Base-by-base conservation (phyloP, 345 rosid species). In the Cardiospermum halicacabum region DNA sequence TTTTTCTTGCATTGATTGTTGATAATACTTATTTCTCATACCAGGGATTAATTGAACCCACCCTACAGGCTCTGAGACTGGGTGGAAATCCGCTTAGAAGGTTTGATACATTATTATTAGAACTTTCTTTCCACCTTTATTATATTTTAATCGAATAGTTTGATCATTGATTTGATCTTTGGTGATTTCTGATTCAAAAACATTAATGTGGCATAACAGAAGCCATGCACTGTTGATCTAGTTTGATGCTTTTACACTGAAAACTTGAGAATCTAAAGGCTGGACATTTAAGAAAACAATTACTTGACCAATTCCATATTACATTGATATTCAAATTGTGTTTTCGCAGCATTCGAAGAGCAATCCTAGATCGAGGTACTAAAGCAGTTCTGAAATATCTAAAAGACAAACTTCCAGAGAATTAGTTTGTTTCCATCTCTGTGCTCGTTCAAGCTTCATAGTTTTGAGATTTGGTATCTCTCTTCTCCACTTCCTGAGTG, bases 41-140 rank as follows among this genome's bases (percentile, higher is more conserved):
- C 36, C 55, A 93, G 98, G 96, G 94, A 65, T 79, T 88, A 56
- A 94, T 93, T 40, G 97, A 93, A 45, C 84, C 89, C 43, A 85
- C 71, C 70, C 79, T 90, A 57, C 97, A 90, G 66, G 92, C 73
- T 59, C 67, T 90, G 68, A 85, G 94, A 68, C 92, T 92, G 6
- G 89, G 88, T 32, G 97, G 97, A 57, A 93, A 93, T 78, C 97
- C 96, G 43, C 60, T 90, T 66, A 83, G 94, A 84, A 93, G 97
- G 96, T 90, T 80, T 16, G 61, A 31, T 30, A 45, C 26, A 37
- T 60, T 22, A n/a, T 24, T 18, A 21, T 21, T 18, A 0, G 9
- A 15, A 7, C 3, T 5, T 34, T 34, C 10, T 7, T 34, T 34
- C 4, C 32, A 3, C 1, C 12, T 49, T 8, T 11, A 34, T 34